Conservation (phyloP, 106 monocot genomes). For the Alisma plantagoaquatica region DNA sequence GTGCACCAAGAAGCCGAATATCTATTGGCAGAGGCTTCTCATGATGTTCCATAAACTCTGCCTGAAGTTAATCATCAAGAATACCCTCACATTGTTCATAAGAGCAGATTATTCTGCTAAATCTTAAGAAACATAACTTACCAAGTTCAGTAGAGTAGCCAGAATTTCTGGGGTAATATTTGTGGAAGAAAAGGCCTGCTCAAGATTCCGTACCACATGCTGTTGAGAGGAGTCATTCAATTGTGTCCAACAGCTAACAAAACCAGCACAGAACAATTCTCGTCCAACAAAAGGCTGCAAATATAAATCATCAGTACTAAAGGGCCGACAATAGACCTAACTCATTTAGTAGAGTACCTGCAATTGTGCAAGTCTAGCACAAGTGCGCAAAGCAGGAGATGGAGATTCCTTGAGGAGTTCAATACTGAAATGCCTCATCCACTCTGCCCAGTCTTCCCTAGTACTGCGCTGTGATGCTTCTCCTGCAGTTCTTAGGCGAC, state of each 20-base stretch:
- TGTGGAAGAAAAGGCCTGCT: constrained; percentile 93
- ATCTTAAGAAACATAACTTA: too few relatives aligned
- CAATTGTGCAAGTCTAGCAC: constrained; percentile 93
- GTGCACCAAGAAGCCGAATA: constrained; percentile 95
- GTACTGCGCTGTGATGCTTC: constrained; percentile 98
- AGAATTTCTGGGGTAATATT: constrained; percentile 99
- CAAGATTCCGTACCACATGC: constrained; percentile 85
- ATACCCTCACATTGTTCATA: too few relatives aligned
- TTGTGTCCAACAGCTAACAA: constrained; percentile 97
- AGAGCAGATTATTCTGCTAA: too few relatives aligned
- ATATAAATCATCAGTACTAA: constrained; percentile 7
- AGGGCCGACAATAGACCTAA: neutral
- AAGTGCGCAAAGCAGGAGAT: constrained; percentile 90
- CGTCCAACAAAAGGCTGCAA: constrained; percentile 97
- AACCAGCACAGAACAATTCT: constrained; percentile 97
- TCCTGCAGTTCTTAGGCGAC: constrained; percentile 77
- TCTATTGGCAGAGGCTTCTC: constrained; percentile 99
- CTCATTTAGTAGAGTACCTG: constrained; percentile 32
- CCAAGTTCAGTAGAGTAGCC: constrained; percentile 88
- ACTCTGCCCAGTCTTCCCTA: constrained; percentile 99
- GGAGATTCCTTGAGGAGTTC: constrained; percentile 98
- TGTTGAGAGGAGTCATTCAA: constrained; percentile 91
- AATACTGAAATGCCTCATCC: constrained; percentile 99
- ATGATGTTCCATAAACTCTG: constrained; percentile 99
- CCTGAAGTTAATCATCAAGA: constrained; percentile 38